Conservation (phyloP, 371 early-diverging fungal genomes). For the Mortierella sp. region DNA sequence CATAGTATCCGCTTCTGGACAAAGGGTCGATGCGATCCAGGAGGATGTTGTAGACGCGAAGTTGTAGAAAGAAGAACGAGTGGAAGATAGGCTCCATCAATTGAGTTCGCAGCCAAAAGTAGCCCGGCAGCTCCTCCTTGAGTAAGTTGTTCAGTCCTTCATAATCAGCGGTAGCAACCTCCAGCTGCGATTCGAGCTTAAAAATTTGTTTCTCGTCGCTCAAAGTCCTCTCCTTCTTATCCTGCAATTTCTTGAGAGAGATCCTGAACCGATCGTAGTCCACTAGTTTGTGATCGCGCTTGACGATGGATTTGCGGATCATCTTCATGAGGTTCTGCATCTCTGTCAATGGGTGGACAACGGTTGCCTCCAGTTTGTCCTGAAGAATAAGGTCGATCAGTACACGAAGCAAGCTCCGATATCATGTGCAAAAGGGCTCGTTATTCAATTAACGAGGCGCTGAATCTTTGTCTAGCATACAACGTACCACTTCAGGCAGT, state of each 20-base stretch:
- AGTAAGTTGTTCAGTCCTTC: conserved; percentile 75
- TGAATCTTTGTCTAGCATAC: too few relatives aligned
- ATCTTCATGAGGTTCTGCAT: conserved; percentile 71
- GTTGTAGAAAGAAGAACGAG: conserved; percentile 76
- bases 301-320: conserved; percentile 79
- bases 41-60: conserved; percentile 67
- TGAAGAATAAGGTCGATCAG: conserved; percentile 21
- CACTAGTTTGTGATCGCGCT: conserved; percentile 84
- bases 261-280: conserved; percentile 87
- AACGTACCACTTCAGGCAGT: conserved; percentile 75
- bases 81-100: conserved; percentile 84
- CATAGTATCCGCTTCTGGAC: conserved; percentile 53
- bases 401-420: too few relatives aligned
- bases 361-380: conserved; percentile 76
- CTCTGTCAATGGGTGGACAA: conserved; percentile 79
- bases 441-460: too few relatives aligned
- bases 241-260: conserved; percentile 71
- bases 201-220: conserved; percentile 83
- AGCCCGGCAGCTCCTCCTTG: conserved; percentile 77
- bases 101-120: conserved; percentile 66
- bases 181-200: conserved; percentile 72
- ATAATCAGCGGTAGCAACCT: conserved; percentile 82
- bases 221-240: conserved; percentile 72
- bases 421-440: too few relatives aligned
- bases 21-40: conserved; percentile 69